phyloP scores from a whole-genome alignment of 1,139 yeast genomes.

The Debaryomycetaceae sp. region DNA sequence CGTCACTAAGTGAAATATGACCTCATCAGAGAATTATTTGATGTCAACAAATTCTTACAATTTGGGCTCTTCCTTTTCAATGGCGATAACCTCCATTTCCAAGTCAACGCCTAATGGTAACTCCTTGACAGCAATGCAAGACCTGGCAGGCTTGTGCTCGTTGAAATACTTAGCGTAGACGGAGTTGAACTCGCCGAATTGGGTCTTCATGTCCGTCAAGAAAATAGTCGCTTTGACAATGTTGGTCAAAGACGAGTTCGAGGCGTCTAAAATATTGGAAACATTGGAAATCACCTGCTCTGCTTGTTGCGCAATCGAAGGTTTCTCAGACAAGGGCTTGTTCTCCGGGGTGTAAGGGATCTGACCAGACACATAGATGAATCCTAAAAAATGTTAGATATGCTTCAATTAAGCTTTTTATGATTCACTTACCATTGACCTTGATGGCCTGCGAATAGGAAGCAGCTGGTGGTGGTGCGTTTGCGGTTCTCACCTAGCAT shows the following conservation, averaged over 20 bases:
- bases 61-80: conserved; percentile 47
- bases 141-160: conserved; percentile 89
- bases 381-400: conserved; percentile 44
- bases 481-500: conserved; percentile 55
- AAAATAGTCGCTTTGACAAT: conserved; percentile 84
- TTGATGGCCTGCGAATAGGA: conserved; percentile 92
- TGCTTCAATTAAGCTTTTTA: neutral
- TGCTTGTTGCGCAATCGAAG: conserved; percentile 70
- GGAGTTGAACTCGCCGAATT: conserved; percentile 77
- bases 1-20: too few relatives aligned
- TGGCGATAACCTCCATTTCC: conserved; percentile 77
- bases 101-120: conserved; percentile 81
- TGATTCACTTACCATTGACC: conserved; percentile 59
- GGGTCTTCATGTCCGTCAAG: conserved; percentile 75
- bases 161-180: conserved; percentile 79
- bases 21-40: too few relatives aligned
- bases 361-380: conserved; percentile 92
- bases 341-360: conserved; percentile 85
- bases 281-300: conserved; percentile 82
- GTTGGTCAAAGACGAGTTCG: conserved; percentile 77
- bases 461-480: conserved; percentile 95
- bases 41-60: conserved; percentile 21
- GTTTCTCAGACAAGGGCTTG: conserved; percentile 69
- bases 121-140: conserved; percentile 87
- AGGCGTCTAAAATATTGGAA: conserved; percentile 69